phyloP scores from a whole-genome alignment of 2,329 filamentous ascomycete species.

The Ophiostoma sp. region DNA sequence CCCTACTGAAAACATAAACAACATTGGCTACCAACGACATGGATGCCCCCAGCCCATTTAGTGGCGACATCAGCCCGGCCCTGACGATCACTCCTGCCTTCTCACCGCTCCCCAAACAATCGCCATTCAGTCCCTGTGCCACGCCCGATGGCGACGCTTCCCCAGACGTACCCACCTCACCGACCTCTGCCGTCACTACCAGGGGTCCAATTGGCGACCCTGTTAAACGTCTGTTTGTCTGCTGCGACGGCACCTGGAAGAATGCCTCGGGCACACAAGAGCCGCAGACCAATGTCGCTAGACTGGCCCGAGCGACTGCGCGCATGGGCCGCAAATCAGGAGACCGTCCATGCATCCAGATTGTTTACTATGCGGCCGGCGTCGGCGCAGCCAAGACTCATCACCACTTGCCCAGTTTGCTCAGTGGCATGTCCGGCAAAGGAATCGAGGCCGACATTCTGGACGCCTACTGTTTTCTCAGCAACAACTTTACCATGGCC shows the following conservation, averaged over 20 bases:
- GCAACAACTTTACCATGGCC: background rate
- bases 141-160: background rate
- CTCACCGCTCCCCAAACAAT: background rate
- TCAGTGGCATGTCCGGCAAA: background rate
- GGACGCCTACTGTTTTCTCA: background rate
- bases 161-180: too few species aligned
- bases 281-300: background rate
- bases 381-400: background rate
- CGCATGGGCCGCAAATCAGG: background rate
- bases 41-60: background rate
- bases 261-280: background rate
- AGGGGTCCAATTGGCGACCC: background rate
- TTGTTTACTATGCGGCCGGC: background rate
- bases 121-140: background rate
- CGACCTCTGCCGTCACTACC: background rate
- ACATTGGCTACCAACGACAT: background rate
- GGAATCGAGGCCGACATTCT: background rate
- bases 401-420: background rate
- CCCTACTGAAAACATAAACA: background rate
- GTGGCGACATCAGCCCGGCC: background rate
- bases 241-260: conserved; percentile 1
- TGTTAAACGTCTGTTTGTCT: background rate
- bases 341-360: background rate
- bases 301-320: background rate
- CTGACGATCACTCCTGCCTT: background rate